phyloP scores from a whole-genome alignment of 2,329 filamentous ascomycete genomes.

The Apiospora saccharicola region DNA sequence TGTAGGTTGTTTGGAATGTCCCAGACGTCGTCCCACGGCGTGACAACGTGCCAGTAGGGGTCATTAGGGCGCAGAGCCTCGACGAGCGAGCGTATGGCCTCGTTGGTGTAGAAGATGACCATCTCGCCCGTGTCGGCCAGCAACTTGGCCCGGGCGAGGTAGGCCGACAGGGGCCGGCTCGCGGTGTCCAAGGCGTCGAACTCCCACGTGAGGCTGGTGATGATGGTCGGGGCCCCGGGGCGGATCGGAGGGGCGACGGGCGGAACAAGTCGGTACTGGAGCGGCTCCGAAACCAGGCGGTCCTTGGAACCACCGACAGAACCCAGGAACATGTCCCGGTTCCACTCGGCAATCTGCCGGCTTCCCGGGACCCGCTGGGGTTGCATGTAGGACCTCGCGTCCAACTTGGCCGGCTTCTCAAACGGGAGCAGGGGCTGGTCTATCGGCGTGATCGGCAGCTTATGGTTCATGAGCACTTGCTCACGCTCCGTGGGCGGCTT shows the following conservation, averaged over 20 bases:
- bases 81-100: neutral
- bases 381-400: neutral
- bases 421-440: neutral
- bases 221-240: neutral
- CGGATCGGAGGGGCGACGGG: neutral
- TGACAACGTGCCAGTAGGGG: neutral
- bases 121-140: constrained; percentile 6
- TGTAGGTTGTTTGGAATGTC: constrained; percentile 16
- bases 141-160: neutral
- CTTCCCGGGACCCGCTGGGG: neutral
- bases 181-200: too few relatives aligned
- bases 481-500: neutral
- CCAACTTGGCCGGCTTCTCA: neutral
- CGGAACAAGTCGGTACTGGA: neutral
- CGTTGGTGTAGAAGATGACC: neutral
- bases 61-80: neutral
- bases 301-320: neutral
- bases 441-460: neutral
- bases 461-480: neutral
- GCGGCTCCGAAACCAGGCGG: neutral
- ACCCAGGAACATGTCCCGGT: neutral
- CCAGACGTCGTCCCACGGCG: neutral
- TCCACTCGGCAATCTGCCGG: neutral
- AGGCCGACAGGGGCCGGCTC: neutral
- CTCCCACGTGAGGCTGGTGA: neutral